Percentiles rank a stretch among this genome's conserved stretches.
phyloP scores from a whole-genome alignment of 2,329 filamentous ascomycete genomes.

The Knoxdaviesia capensis region DNA sequence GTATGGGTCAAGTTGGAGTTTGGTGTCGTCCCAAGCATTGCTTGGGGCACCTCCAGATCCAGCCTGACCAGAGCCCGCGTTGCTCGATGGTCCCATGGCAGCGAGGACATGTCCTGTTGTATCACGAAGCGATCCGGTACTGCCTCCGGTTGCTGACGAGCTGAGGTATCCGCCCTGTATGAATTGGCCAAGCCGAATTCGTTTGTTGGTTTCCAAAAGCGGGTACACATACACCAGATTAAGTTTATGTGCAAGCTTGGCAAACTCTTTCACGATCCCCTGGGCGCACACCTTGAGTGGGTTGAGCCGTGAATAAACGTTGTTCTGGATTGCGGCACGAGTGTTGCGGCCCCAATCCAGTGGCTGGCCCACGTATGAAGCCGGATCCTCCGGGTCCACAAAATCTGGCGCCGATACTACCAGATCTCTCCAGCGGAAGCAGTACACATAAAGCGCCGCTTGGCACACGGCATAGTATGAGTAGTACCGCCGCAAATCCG shows the following conservation, averaged over 20 bases:
- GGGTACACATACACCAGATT: conserved; percentile 79
- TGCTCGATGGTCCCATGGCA: no score
- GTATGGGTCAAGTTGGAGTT: conserved; percentile 76
- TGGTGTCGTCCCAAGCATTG: conserved; percentile 38
- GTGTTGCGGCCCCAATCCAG: conserved; percentile 60
- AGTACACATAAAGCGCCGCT: conserved; percentile 84
- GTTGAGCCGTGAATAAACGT: conserved; percentile 78
- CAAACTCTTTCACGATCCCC: conserved; percentile 78
- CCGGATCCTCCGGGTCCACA: conserved; percentile 40
- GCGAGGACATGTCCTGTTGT: conserved; percentile 3
- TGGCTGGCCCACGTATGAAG: conserved; percentile 45
- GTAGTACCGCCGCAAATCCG: conserved; percentile 66
- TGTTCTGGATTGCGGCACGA: conserved; percentile 51
- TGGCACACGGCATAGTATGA: conserved; percentile 81
- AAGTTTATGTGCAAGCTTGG: conserved; percentile 67
- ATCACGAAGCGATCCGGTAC: conserved; percentile 2
- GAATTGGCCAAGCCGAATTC: conserved; percentile 57
- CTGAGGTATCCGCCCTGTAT: conserved; percentile 28
- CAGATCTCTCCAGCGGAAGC: conserved; percentile 91
- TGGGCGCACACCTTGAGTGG: conserved; percentile 89
- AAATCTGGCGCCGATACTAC: conserved; percentile 40
- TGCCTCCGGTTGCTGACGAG: conserved; percentile 22
- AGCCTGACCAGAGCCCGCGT: conserved; percentile 17
- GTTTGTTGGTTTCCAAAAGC: conserved; percentile 80
- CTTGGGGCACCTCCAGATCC: conserved; percentile 21